A percentile compares a stretch with the other conserved stretches of the same genome.
phyloP scores from a whole-genome alignment of 176 grass and related monocot species.

The Secale cereale region DNA sequence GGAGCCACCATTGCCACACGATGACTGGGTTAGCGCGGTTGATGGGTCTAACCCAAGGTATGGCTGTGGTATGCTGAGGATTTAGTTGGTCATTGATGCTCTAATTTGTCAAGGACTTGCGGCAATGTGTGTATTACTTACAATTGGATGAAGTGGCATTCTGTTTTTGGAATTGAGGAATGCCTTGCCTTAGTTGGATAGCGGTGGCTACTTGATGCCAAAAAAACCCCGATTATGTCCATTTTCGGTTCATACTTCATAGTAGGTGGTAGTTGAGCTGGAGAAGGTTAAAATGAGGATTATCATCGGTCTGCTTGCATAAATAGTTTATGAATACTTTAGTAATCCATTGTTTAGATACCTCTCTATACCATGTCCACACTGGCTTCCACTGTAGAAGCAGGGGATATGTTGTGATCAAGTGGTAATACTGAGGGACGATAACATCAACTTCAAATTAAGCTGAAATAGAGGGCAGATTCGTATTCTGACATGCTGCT shows the following conservation, averaged over 20 bases:
- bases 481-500: not conserved
- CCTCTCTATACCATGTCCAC: not conserved
- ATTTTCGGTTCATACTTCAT: not conserved
- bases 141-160: not conserved
- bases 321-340: not conserved
- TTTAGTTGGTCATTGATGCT: not conserved
- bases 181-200: not conserved
- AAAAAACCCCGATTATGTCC: not conserved
- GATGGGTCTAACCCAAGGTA: slow-evolving; percentile 89
- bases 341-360: not conserved
- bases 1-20: slow-evolving; percentile 69
- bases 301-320: not conserved
- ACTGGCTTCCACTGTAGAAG: not conserved
- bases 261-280: not conserved
- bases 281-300: not conserved
- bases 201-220: not conserved
- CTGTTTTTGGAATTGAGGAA: not conserved
- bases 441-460: not conserved
- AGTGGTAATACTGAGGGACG: not conserved
- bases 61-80: not conserved
- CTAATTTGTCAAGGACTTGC: not conserved
- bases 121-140: not conserved
- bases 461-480: not conserved
- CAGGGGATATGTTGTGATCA: not conserved
- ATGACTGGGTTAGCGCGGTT: slow-evolving; percentile 92